Base-by-base conservation (phyloP, 2,329 filamentous ascomycete genomes). In the Paraphoma chrysanthemicola region DNA sequence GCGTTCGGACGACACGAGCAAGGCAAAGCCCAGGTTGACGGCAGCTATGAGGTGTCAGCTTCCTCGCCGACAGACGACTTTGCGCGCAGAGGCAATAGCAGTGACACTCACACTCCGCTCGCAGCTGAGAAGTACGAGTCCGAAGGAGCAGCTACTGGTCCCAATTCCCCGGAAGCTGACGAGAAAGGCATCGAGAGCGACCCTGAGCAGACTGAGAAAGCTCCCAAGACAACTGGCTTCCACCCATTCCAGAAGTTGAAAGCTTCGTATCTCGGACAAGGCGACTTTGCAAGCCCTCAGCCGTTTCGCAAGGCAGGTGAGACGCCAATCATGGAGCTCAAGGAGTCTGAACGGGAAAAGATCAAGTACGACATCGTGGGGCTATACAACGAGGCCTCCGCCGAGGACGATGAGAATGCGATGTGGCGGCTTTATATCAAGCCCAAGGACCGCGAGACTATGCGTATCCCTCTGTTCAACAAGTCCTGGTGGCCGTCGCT, bases 381-480 rank as follows among this genome's bases (percentile, higher is more conserved):
- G 7, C 54, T 75, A 8, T 77, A 70, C 57, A 66, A 74, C 28
- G 67, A 74, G n/a, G 59, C 59, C 16, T 62, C 64, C 14, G 48
- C 57, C 2, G 76, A 77, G 54, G 71, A 75, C 18, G 65, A 67
- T 44, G 67, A 76, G 31, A 65, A 72, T 30, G 73, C 91, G 0
- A 79, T 86, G 44, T 99, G 95, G 95, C 87, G 88, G 67, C 90
- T 88, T 58, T 97, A 93, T 78, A 80, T 98, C 48, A 89, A 88
- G 69, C 85, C 87, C 55, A 93, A 90, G 54, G 88, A 97, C 59
- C 89, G 95, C 38, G 92, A 94, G 16, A 96, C 91, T 0, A 93
- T 96, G 79, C 88, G 89, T 45, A 79, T 97, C 9, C 87, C 92
- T 0, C 78, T 75, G 7, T 72, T 77, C 55, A 63, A 70, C 33